Evolutionary conservation across 2,329 filamentous ascomycete species (phyloP), one percentile per base, ranked within the genome.

Genomic region (Torrubiella hemipterigena): DNA sequence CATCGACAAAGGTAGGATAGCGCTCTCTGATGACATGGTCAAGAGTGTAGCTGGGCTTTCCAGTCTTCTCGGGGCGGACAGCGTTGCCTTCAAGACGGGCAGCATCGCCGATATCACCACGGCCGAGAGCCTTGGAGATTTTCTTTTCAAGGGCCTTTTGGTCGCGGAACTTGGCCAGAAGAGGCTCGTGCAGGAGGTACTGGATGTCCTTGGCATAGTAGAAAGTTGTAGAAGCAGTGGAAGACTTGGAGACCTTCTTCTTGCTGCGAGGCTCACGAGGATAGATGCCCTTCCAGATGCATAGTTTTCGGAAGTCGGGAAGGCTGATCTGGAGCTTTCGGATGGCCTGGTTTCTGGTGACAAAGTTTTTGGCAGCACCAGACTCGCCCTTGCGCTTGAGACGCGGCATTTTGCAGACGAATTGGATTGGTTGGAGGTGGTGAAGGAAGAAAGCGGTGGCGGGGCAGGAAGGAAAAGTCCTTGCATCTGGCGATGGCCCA

Each of bases 281-380:
- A 61, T 95, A 98, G 56, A 98, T 96, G 48, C 87, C 91, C 68
- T 96, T 96, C 80, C 94, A 98, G 58, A 98, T 98, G 65, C 91
- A 98, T 54, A 98, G 72, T 63, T 93, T 81, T 62, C 91, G 80
- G 64, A 98, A 98, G 63, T 98, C 91, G 44, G 87, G 86, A 34
- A 98, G 75, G 50, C 83, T 94, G 59, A 98, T 82, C 63, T 98
- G 91, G 40, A 98, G 78, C 66, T 96, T 98, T 59, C 87, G 85
- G 48, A 98, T 85, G 27, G 91, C 91, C 65, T 95, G 86, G 25
- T 89, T 95, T 57, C 91, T 75, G 35, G 91, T 98, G 48, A 98
- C 86, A 67, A 89, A 98, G 72, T 98, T 98, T 65, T 91, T 94
- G 64, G 87, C 86, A 58, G 85, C 81, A 57, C 91, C 91, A 54